Conservation (phyloP, 805 yeast species). For the Lachancea thermotolerans region DNA sequence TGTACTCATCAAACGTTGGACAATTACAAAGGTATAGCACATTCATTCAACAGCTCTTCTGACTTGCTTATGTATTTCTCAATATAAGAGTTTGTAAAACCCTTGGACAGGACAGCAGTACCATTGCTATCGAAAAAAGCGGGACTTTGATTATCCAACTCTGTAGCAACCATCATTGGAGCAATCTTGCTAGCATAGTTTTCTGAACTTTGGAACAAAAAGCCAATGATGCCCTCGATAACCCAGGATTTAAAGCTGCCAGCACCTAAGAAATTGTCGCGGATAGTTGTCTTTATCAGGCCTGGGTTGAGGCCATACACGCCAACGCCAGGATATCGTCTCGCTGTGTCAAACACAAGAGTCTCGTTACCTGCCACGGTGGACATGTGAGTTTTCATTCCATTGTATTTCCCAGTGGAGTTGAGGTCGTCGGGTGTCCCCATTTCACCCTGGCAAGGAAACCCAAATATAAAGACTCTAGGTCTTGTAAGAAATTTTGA, state of each 20-base stretch:
- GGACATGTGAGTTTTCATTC: slow-evolving; percentile 31
- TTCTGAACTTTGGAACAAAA: slow-evolving; percentile 30
- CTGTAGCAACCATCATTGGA: slow-evolving; percentile 29
- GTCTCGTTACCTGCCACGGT: slow-evolving; percentile 40
- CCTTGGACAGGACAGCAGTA: slow-evolving; percentile 24
- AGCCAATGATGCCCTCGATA: slow-evolving; percentile 28
- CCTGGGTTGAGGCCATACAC: slow-evolving; percentile 38
- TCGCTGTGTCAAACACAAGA: slow-evolving; percentile 21
- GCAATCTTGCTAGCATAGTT: slow-evolving; percentile 29
- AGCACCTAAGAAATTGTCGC: slow-evolving; percentile 30
- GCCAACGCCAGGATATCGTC: slow-evolving; percentile 18
- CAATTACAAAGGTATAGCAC: too few relatives aligned
- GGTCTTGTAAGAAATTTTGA: slow-evolving; percentile 12
- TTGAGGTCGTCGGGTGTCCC: slow-evolving; percentile 34
- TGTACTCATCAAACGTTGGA: too few relatives aligned
- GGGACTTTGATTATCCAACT: slow-evolving; percentile 29
- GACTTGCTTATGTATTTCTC: slow-evolving; percentile 22
- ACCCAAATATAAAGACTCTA: slow-evolving; percentile 36
- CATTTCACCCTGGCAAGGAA: slow-evolving; percentile 31
- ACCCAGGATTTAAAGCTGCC: slow-evolving; percentile 15
- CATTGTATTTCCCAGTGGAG: slow-evolving; percentile 27
- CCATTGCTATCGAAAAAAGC: slow-evolving; percentile 29
- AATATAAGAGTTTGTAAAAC: slow-evolving; percentile 28
- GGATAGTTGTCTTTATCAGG: slow-evolving; percentile 32
- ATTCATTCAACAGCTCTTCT: slow-evolving; percentile 11